Base-by-base conservation (phyloP, 768 basidiomycete species). In the Phanerochaete carnosa region DNA sequence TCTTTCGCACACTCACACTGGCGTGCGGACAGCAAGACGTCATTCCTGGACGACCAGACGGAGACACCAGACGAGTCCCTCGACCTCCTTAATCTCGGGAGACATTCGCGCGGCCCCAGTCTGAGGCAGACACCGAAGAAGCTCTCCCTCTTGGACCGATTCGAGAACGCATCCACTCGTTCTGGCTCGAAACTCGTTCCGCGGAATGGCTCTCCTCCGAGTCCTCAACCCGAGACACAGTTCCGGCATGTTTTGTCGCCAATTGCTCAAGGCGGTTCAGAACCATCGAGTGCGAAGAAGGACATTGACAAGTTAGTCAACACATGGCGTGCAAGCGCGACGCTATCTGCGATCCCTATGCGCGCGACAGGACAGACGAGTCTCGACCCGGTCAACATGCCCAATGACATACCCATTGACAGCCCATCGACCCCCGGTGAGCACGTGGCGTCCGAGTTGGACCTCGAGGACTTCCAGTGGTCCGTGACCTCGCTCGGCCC, bases 401-500 rank as follows among this genome's bases (percentile, higher is more conserved):
- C 83, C 4, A 83, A 81, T 62, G 70, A 66, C 58, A n/a, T 73
- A 69, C 39, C 65, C 64, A 53, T 64, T 61, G 56, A 67, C 1
- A 64, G 57, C 9, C 45, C 45, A 26, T 61, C 62, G 5, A 58
- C 49, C 19, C 68, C 65, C 16, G 63, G 62, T 39, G 66, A 58
- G 55, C 72, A 72, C 22, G 72, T 68, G n/a, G 73, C 74, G 25
- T 74, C 77, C 13, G 80, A 80, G 60, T 73, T 88, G 56, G 80
- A 87, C 63, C 71, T 87, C 29, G 84, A 84, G 45, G 89, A 90
- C 64, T 92, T 81, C 66, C 68, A 79, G 9, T 92, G 88, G 86
- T 89, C 88, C 9, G 77, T 83, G 26, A 86, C 87, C 8, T 90
- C 89, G 7, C 71, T 73, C 2, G 89, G 90, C n/a, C 90, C 89